phyloP scores from a whole-genome alignment of 1,284 basidiomycete species.

The Xerocomus minutiporus region DNA sequence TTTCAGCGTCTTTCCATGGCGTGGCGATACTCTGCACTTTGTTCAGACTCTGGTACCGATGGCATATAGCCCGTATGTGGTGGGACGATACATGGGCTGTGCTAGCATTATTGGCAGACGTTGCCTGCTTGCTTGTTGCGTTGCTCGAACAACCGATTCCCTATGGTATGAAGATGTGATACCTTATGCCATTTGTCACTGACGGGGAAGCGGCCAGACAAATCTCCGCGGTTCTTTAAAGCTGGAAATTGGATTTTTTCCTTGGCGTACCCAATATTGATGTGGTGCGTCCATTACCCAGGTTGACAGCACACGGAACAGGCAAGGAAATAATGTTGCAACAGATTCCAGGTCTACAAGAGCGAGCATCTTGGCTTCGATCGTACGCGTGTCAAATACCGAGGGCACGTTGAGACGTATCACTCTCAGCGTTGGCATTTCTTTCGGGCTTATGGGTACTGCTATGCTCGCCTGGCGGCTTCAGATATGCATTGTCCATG shows the following conservation, averaged over 20 bases:
- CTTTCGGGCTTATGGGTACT: constrained; percentile 16
- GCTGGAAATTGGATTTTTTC: constrained; percentile 17
- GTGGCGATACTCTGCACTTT: constrained; percentile 22
- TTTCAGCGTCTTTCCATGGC: constrained; percentile 19
- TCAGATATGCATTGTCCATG: constrained; percentile 8
- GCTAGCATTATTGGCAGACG: constrained; percentile 18
- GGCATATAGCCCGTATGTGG: constrained; percentile 22
- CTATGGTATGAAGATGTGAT: background rate
- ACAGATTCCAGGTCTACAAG: constrained; percentile 19
- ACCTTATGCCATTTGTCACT: background rate
- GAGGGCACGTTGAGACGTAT: constrained; percentile 12
- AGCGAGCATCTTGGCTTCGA: constrained; percentile 25
- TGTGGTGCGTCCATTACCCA: constrained; percentile 23
- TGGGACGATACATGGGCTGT: constrained; percentile 28
- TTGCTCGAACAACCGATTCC: constrained; percentile 13
- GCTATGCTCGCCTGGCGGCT: constrained; percentile 11
- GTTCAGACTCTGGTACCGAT: constrained; percentile 26
- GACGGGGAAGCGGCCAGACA: constrained; percentile 2
- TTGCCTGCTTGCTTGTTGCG: constrained; percentile 6
- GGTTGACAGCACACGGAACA: background rate
- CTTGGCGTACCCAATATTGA: constrained; percentile 18
- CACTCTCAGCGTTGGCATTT: constrained; percentile 7
- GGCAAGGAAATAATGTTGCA: background rate
- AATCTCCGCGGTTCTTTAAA: constrained; percentile 8
- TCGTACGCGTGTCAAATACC: constrained; percentile 24